Conservation (phyloP, 2,329 filamentous ascomycete genomes). For the Colletotrichum lupini region DNA sequence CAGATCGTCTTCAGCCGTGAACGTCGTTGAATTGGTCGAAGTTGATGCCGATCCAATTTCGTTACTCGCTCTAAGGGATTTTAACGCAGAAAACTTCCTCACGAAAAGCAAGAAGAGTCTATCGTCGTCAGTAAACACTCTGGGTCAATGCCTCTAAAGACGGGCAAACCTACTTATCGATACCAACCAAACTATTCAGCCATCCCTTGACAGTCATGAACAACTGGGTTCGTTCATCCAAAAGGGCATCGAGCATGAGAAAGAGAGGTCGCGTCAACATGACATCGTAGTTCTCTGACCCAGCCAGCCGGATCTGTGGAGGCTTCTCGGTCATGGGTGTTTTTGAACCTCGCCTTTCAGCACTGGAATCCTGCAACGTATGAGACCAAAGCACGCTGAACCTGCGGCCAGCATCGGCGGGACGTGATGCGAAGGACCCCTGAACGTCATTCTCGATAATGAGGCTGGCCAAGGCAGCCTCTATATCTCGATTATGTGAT, state of each 20-base stretch:
- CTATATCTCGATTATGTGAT: constrained; percentile 76
- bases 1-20: constrained; percentile 73
- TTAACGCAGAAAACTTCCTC: constrained; percentile 65
- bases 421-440: constrained; percentile 58
- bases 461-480: constrained; percentile 78
- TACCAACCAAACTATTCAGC: constrained; percentile 75
- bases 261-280: constrained; percentile 87
- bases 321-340: constrained; percentile 48
- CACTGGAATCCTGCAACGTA: constrained; percentile 66
- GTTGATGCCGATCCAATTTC: constrained; percentile 38
- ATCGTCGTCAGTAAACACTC: neutral
- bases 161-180: constrained; percentile 66
- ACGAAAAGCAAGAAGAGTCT: constrained; percentile 73
- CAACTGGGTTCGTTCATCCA: constrained; percentile 77
- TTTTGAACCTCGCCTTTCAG: constrained; percentile 54
- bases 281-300: constrained; percentile 72
- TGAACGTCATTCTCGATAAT: constrained; percentile 68
- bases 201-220: constrained; percentile 84
- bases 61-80: constrained; percentile 57
- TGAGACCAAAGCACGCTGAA: constrained; percentile 89
- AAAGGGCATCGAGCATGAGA: constrained; percentile 81
- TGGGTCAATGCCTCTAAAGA: neutral
- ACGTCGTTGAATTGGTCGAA: constrained; percentile 44
- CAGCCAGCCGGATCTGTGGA: constrained; percentile 57
- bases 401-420: constrained; percentile 72